Conservation (phyloP, 768 basidiomycete genomes). For the Rhodocollybia butyracea region DNA sequence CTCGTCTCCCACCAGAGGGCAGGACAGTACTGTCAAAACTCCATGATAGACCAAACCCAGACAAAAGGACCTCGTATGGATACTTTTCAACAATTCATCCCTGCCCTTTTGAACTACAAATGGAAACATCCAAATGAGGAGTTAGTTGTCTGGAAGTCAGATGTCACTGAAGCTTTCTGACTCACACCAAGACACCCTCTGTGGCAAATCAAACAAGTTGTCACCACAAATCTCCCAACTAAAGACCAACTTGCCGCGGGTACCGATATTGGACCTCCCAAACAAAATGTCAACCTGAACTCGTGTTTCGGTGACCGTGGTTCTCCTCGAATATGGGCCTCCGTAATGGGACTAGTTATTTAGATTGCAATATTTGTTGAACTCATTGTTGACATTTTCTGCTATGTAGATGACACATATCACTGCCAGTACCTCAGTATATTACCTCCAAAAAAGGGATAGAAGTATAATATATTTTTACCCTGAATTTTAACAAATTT, state of each 20-base stretch:
- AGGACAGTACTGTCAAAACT: too few relatives aligned
- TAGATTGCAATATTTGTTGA: background rate
- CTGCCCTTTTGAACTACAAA: too few relatives aligned
- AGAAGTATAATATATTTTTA: too few relatives aligned
- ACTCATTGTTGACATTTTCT: too few relatives aligned
- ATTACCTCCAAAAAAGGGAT: too few relatives aligned
- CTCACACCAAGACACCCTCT: conserved; percentile 16
- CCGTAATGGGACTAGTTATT: background rate
- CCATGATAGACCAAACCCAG: background rate
- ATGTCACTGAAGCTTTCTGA: conserved; percentile 18
- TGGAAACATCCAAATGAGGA: background rate
- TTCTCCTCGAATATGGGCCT: background rate
- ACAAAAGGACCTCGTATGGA: background rate
- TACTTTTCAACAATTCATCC: too few relatives aligned
- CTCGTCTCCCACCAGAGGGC: background rate
- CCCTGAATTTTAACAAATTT: too few relatives aligned
- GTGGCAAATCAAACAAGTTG: conserved; percentile 22
- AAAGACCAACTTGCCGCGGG: background rate
- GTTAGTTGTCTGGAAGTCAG: conserved; percentile 12
- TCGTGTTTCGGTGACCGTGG: background rate
- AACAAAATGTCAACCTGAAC: background rate
- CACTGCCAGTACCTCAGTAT: too few relatives aligned
- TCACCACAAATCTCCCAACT: background rate
- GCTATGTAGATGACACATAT: too few relatives aligned
- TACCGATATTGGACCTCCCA: background rate